Evolutionary conservation across 176 grass and related monocot species (phyloP), one percentile per base, ranked within the genome.

Genomic region (Hsuehochloa calcarea): DNA sequence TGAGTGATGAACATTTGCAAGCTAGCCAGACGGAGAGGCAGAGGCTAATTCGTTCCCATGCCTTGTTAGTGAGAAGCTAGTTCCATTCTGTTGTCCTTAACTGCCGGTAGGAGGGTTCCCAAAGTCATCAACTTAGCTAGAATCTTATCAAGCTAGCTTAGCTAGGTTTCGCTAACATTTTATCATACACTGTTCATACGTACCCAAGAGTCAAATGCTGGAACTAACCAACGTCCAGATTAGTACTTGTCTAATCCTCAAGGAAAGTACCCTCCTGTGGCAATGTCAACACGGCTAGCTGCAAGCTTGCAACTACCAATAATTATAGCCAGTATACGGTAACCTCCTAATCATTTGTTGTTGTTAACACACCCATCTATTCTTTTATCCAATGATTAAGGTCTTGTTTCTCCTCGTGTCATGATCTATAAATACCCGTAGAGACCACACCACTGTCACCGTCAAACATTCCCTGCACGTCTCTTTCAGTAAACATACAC

Each of bases 261-360:
- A 50, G 16, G 62, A 34, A 47, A 49, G 1, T 38, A 80, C 6
- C 3, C 13, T 80, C 78, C 19, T 68, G 29, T 23, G 1, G 20
- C 6, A 54, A 68, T 80, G 78, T 68, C 78, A 68, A 80, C 63
- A 4, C 46, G 3, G 62, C 77, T 65, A 35, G 26, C 60, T 39
- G 6, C 37, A 43, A n/a, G 35, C 22, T 37, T 62, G 39, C 63
- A 80, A 27, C 80, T 14, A 43, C 68, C 66, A 12, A 26, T 82
- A 56, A 37, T 72, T 80, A 62, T 68, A 37, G 65, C 15, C 3
- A 34, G n/a, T n/a, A 23, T 12, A 46, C 8, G 14, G 8, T 46
- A 82, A 59, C 66, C 68, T 60, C 80, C 17, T 6, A 82, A 72
- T 72, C 54, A 72, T 45, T 81, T 6, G 15, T 60, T 34, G 2